These are phyloP conservation scores for Entelexis sorbosivorans DNA, from an alignment of 1,139 yeast genomes.

Conservation along the genomic window DNA sequence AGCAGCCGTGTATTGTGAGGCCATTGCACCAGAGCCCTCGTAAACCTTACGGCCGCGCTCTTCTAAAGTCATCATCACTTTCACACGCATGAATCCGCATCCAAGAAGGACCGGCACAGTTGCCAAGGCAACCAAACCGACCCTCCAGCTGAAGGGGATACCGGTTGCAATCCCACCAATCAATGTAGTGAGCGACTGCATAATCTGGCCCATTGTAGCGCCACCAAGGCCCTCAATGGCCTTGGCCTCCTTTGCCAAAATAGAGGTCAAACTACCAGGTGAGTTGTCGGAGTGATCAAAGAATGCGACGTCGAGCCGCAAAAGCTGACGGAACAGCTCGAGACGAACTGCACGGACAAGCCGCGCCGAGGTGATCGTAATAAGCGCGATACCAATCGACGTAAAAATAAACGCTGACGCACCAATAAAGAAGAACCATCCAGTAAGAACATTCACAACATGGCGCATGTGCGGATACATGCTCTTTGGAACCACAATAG, in stretches of 20 bases:
- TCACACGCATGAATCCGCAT: constrained; percentile 67
- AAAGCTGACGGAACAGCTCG: constrained; percentile 28
- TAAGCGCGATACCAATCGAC: constrained; percentile 27
- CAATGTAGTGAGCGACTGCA: constrained; percentile 62
- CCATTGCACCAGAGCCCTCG: constrained; percentile 32
- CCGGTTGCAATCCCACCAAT: constrained; percentile 62
- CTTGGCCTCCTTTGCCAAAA: constrained; percentile 75
- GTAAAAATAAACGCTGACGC: constrained; percentile 29
- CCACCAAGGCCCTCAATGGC: constrained; percentile 78
- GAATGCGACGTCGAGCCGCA: constrained; percentile 74
- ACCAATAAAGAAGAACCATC: constrained; percentile 35
- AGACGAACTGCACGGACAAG: constrained; percentile 30
- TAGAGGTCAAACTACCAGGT: constrained; percentile 70
- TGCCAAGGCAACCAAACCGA: constrained; percentile 51
- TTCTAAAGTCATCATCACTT: constrained; percentile 63
- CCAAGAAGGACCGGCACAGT: constrained; percentile 59
- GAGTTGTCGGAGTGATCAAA: constrained; percentile 53
- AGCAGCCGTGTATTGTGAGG: constrained; percentile 31
- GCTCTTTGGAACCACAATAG: constrained; percentile 31
- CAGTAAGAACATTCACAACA: constrained; percentile 31
- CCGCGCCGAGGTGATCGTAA: constrained; percentile 28
- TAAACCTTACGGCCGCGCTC: constrained; percentile 35
- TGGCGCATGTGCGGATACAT: constrained; percentile 30
- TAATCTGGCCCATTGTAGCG: constrained; percentile 67
- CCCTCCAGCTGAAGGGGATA: constrained; percentile 55